These are phyloP conservation scores for Microcyclospora tardicrescens DNA, from an alignment of 2,329 filamentous ascomycete species.

Conservation along the genomic window DNA sequence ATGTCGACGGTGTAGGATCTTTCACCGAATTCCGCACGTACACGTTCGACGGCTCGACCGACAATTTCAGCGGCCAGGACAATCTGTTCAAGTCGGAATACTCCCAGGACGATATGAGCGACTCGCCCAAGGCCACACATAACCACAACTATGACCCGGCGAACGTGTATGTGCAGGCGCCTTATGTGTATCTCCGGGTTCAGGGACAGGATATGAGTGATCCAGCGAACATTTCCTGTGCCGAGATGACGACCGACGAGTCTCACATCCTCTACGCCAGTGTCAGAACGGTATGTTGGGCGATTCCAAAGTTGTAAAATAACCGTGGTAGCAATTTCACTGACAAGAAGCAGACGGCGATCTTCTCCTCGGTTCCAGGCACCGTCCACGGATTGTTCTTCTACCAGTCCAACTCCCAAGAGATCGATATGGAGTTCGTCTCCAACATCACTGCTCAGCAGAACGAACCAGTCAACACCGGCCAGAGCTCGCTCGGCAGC, in stretches of 20 bases:
- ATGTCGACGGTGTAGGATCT: no score
- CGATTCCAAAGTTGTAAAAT: conserved; percentile 3
- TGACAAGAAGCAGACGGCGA: neutral
- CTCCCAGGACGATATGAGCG: no score
- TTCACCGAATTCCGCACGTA: no score
- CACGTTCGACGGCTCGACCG: no score
- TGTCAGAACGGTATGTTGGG: conserved; percentile 5
- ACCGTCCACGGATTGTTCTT: conserved; percentile 10
- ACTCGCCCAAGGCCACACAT: no score
- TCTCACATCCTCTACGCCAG: conserved; percentile 6
- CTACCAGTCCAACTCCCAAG: conserved; percentile 10
- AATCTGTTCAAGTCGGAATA: no score
- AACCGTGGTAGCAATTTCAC: conserved; percentile 1
- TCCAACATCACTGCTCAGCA: conserved; percentile 6
- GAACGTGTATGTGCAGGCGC: no score
- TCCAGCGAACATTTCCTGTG: conserved; percentile 4
- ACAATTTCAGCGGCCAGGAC: no score
- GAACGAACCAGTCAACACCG: conserved; percentile 6
- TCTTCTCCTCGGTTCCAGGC: conserved; percentile 4
- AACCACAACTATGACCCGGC: no score
- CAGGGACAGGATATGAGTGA: neutral
- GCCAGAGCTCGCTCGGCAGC: conserved; percentile 2
- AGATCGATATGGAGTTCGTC: conserved; percentile 16
- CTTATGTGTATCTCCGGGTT: neutral
- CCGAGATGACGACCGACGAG: conserved; percentile 7